Percentiles rank a stretch among this genome's conserved stretches.
phyloP scores from a whole-genome alignment of 495 filamentous ascomycete species.

The Penicillium flavigenum region DNA sequence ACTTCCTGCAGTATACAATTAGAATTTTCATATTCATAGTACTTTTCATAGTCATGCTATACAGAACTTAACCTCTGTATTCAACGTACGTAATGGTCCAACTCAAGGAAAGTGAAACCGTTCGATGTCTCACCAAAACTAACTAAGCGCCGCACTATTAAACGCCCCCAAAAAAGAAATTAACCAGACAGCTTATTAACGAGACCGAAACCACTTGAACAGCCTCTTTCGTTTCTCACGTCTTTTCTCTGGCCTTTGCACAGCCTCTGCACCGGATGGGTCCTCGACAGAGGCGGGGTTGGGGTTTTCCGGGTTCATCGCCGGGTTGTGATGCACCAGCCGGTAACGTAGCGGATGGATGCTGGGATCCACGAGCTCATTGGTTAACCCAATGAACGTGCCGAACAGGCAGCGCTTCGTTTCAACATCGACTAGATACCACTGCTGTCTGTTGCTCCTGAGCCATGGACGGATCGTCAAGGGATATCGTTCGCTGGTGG shows the following conservation, averaged over 20 bases:
- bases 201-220: background rate
- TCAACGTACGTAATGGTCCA: background rate
- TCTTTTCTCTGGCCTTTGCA: background rate
- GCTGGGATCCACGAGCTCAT: background rate
- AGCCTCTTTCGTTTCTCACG: background rate
- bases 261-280: background rate
- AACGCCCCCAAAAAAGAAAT: background rate
- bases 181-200: background rate
- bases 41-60: no score
- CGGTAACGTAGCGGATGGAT: background rate
- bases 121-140: background rate
- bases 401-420: background rate
- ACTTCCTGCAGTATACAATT: no score
- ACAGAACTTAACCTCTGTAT: no score
- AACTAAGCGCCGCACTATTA: background rate
- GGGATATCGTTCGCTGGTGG: background rate
- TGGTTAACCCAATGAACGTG: background rate
- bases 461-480: background rate
- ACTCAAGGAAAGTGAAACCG: background rate
- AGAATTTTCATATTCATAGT: no score
- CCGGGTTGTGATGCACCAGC: background rate
- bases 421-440: background rate
- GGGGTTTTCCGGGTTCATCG: no score
- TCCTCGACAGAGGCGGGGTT: background rate
- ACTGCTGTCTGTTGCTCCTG: background rate